Base-by-base conservation (phyloP, 345 rosid genomes). In the Geranium brycei region DNA sequence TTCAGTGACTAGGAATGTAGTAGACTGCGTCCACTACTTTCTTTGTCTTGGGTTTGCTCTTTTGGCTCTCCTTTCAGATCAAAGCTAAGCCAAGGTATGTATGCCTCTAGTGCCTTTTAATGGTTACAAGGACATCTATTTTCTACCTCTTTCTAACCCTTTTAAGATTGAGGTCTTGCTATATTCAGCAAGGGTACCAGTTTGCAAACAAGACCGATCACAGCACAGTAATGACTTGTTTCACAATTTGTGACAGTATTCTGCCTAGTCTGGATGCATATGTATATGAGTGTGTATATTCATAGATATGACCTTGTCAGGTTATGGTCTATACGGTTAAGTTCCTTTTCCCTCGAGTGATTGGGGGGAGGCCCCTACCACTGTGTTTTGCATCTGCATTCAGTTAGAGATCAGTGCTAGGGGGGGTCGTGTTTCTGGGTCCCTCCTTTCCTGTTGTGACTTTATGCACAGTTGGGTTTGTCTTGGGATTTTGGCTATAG, bases 11-110 rank as follows among this genome's bases (percentile, higher is more conserved):
- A 80, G 4, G 19, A 16, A 4, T 57, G 16, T 17, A 14, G 57
- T 53, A 12, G n/a, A 16, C 59, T 57, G 19, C 4, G 18, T 57
- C 59, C 19, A 57, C 59, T 57, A 15, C 53, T 11, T 47, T 47
- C 14, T 63, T 73, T 62, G 69, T 76, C 74, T 71, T 56, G 55
- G 69, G 64, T n/a, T 62, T 55, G 64, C 62, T 67, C 67, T 69
- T 67, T 62, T 63, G 66, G 66, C 69, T 56, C 63, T 64, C 55
- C 19, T 51, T 71, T 71, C 63, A 62, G 58, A 17, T 7, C 60
- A 58, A 40, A 31, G 73, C 64, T 64, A 68, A 64, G 73, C 64
- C 66, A 68, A 64, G 30, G 28, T 69, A 60, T 30, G 23, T 59
- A 32, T 59, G 60, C 23, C 40, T 31, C 31, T 40, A 58, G 60